Conservation (phyloP, 2,329 filamentous ascomycete genomes). For the Pezicula carpinea region DNA sequence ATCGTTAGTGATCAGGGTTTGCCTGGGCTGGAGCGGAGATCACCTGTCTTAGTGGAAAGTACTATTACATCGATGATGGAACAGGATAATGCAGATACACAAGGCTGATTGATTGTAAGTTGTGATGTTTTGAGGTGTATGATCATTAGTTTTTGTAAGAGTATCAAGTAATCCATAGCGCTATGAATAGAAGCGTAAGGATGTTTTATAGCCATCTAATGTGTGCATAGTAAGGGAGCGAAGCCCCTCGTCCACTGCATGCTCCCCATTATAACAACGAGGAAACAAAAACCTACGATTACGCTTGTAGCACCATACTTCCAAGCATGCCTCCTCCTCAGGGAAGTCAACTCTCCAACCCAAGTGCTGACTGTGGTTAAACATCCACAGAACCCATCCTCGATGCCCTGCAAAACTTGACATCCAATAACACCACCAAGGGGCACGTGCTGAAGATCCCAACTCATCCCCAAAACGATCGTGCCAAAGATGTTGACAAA, state of each 20-base stretch:
- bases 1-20: no score
- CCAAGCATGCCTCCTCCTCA: conserved; percentile 58
- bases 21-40: no score
- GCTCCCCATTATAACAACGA: conserved; percentile 71
- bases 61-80: no score
- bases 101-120: no score
- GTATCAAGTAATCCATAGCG: no score
- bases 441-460: conserved; percentile 68
- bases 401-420: conserved; percentile 61
- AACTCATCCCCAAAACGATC: conserved; percentile 68
- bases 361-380: conserved; percentile 64
- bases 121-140: no score
- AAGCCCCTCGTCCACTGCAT: conserved; percentile 65
- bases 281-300: conserved; percentile 47
- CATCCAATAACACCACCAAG: conserved; percentile 54
- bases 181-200: no score
- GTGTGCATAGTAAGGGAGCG: conserved; percentile 19
- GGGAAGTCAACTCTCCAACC: conserved; percentile 53
- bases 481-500: conserved; percentile 75
- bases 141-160: no score
- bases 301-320: conserved; percentile 63
- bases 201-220: conserved; percentile 8
- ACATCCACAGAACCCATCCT: conserved; percentile 65
- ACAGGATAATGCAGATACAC: no score
- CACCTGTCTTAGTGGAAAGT: no score